Conservation (phyloP, 2,329 filamentous ascomycete genomes). For the Colletotrichum eleusines region DNA sequence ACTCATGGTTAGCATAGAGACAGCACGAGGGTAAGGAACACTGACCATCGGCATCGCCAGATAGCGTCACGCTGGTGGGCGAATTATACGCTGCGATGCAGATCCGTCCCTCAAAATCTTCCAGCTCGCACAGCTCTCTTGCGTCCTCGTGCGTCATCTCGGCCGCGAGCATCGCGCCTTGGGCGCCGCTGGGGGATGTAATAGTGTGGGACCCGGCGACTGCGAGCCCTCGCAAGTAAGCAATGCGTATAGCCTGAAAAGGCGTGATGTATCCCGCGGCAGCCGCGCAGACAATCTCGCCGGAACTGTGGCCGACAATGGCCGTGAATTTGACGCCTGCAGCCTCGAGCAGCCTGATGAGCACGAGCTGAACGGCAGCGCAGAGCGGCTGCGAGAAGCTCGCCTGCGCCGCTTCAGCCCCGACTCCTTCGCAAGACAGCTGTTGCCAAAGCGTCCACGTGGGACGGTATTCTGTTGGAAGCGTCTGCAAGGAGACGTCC, state of each 20-base stretch:
- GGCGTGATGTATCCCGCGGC: slow-evolving; percentile 52
- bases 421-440: slow-evolving; percentile 41
- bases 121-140: slow-evolving; percentile 44
- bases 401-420: slow-evolving; percentile 44
- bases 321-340: slow-evolving; percentile 43
- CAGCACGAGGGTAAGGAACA: too few species aligned
- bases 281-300: slow-evolving; percentile 59
- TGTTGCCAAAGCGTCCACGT: too few species aligned
- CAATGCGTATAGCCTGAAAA: slow-evolving; percentile 52
- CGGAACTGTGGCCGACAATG: slow-evolving; percentile 38
- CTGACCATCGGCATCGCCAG: slow-evolving; percentile 43
- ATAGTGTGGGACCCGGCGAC: too few species aligned
- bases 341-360: slow-evolving; percentile 45
- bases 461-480: slow-evolving; percentile 41
- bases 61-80: slow-evolving; percentile 63
- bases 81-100: slow-evolving; percentile 62
- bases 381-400: slow-evolving; percentile 40
- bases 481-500: not conserved
- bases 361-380: slow-evolving; percentile 43
- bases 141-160: slow-evolving; percentile 59
- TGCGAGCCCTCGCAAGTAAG: slow-evolving; percentile 54
- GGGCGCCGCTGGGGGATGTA: too few species aligned
- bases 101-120: slow-evolving; percentile 33
- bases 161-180: slow-evolving; percentile 66
- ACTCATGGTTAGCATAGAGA: too few species aligned